Percentiles rank a stretch among this genome's conserved stretches.
Evolutionary conservation across 176 grass and related monocot genomes (phyloP).

Genomic region (Melocanna baccifera): DNA sequence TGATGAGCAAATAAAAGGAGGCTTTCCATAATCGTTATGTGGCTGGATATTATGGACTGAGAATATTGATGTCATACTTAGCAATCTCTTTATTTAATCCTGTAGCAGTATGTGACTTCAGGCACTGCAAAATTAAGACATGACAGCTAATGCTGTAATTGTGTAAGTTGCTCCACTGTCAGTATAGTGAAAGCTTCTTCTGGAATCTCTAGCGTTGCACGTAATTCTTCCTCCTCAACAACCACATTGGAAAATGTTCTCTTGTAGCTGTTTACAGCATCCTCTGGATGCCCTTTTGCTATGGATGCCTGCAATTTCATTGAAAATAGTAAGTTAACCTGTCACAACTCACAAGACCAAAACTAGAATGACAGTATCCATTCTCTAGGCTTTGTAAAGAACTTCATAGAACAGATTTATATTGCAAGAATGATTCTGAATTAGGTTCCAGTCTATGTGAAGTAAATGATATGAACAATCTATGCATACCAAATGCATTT

Average conservation of each 20-base stretch:
- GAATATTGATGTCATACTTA: neutral
- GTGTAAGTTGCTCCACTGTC: constrained; percentile 46
- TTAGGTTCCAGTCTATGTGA: neutral
- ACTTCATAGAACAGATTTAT: neutral
- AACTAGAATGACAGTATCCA: neutral
- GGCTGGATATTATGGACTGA: neutral
- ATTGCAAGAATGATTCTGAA: neutral
- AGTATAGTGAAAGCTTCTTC: constrained; percentile 44
- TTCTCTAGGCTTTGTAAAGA: neutral
- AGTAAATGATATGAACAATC: neutral
- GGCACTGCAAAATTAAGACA: neutral
- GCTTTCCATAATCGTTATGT: neutral
- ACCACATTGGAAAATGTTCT: constrained; percentile 15
- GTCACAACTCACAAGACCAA: neutral
- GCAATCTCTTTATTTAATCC: constrained; percentile 4
- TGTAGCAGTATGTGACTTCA: neutral
- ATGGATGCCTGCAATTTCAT: constrained; percentile 56
- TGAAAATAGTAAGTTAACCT: neutral
- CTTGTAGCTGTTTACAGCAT: constrained; percentile 47
- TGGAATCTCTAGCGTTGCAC: constrained; percentile 12
- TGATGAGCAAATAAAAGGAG: neutral
- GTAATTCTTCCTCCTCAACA: constrained; percentile 32
- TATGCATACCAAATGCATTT: constrained; percentile 38
- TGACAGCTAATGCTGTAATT: neutral
- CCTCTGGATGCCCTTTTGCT: constrained; percentile 56